Evolutionary conservation across 2,329 filamentous ascomycete genomes (phyloP).

Genomic region (Colletotrichum filicis): DNA sequence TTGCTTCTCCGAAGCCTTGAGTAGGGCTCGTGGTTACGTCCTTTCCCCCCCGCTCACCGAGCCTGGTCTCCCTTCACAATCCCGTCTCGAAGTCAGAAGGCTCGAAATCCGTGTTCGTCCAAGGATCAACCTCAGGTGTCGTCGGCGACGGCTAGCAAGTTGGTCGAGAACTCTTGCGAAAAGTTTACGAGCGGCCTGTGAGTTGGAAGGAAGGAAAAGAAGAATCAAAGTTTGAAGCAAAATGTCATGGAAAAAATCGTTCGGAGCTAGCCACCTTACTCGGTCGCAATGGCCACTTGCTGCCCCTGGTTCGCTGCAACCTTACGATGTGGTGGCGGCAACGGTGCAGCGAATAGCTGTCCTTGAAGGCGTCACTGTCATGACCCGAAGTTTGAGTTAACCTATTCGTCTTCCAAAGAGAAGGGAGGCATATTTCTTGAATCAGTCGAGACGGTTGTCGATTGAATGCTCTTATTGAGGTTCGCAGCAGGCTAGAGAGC

Average conservation of each 20-base stretch:
- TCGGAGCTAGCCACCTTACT: neutral
- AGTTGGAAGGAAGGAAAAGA: neutral
- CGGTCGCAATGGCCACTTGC: neutral
- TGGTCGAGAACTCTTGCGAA: neutral
- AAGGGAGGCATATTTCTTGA: too few species aligned
- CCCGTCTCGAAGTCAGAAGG: too few species aligned
- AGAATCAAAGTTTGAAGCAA: neutral
- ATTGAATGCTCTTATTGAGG: too few species aligned
- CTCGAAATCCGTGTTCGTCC: too few species aligned
- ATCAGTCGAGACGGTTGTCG: too few species aligned
- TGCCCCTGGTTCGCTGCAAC: neutral
- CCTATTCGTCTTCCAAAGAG: too few species aligned
- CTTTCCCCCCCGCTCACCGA: too few species aligned
- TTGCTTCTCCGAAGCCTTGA: rapidly evolving
- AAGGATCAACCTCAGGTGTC: too few species aligned
- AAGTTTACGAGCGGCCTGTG: neutral
- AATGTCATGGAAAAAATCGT: neutral
- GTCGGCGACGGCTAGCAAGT: too few species aligned
- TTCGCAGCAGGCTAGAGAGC: too few species aligned
- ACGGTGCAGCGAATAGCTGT: neutral
- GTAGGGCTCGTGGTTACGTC: rapidly evolving
- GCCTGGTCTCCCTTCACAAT: too few species aligned
- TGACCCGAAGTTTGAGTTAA: too few species aligned
- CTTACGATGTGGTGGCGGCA: neutral
- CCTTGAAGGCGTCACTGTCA: neutral